These are phyloP conservation scores for Pleurostoma richardsiae DNA, from an alignment of 2,329 filamentous ascomycete genomes.

Conservation along the genomic window DNA sequence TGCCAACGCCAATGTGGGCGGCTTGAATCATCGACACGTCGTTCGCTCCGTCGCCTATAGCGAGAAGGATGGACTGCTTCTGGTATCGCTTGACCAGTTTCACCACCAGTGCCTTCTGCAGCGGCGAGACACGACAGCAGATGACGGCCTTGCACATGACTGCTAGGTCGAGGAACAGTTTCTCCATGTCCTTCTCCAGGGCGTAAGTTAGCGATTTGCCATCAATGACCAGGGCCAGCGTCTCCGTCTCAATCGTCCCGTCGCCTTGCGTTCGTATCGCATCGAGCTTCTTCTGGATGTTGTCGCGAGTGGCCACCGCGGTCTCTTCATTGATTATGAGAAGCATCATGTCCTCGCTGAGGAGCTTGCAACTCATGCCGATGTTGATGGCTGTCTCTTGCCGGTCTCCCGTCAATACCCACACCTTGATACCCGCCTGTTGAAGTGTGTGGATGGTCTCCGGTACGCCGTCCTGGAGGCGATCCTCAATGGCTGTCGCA, in stretches of 20 bases:
- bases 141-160: constrained; percentile 98
- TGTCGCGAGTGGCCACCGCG: constrained; percentile 74
- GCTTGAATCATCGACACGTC: constrained; percentile 99
- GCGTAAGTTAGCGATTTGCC: constrained; percentile 93
- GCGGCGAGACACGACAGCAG: constrained; percentile 91
- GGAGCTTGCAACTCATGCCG: constrained; percentile 97
- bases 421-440: constrained; percentile 95
- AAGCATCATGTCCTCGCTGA: constrained; percentile 98
- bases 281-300: constrained; percentile 88
- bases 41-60: constrained; percentile 96
- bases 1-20: constrained; percentile 94
- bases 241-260: constrained; percentile 73
- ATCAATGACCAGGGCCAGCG: constrained; percentile 88
- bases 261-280: constrained; percentile 81
- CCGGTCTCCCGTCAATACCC: constrained; percentile 94
- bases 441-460: constrained; percentile 98
- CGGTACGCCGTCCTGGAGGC: constrained; percentile 92
- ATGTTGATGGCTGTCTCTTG: constrained; percentile 99
- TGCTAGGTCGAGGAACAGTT: constrained; percentile 86
- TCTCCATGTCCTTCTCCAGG: constrained; percentile 89
- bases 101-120: constrained; percentile 95
- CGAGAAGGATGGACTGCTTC: constrained; percentile 83
- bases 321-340: constrained; percentile 92
- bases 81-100: constrained; percentile 94
- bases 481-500: constrained; percentile 95